These are phyloP conservation scores for Hypsizygus ulmarius DNA, from an alignment of 1,284 basidiomycete species.

Conservation along the genomic window DNA sequence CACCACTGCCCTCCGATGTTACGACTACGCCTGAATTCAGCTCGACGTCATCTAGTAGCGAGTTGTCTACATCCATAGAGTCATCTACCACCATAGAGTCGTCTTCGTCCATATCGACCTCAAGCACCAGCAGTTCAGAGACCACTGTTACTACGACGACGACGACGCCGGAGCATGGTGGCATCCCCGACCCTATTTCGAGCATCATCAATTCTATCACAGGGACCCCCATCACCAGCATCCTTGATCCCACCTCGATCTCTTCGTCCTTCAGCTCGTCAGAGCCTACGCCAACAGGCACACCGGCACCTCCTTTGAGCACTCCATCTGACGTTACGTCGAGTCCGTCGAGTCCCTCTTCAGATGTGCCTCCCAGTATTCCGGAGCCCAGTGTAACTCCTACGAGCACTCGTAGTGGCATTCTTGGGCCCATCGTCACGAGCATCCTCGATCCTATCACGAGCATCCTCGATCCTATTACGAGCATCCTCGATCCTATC, in stretches of 20 bases:
- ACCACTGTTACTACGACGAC: neutral
- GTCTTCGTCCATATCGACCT: no score
- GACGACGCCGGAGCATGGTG: neutral
- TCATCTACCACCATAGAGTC: neutral
- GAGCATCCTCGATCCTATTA: neutral
- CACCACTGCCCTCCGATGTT: conserved; percentile 12
- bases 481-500: neutral
- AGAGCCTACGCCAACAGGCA: neutral
- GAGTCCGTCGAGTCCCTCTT: neutral
- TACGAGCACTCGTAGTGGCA: no score
- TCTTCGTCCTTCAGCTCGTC: neutral
- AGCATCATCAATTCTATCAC: neutral
- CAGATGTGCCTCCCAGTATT: no score
- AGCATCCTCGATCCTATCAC: neutral
- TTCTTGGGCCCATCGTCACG: no score
- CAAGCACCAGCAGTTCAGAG: no score
- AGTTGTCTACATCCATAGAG: neutral
- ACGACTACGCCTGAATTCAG: conserved; percentile 10
- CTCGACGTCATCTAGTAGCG: conserved; percentile 15
- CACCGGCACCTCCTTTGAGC: neutral
- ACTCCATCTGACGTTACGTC: neutral
- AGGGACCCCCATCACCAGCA: neutral
- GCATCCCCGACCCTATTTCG: neutral
- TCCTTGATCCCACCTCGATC: neutral
- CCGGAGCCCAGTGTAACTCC: no score